Evolutionary conservation across 495 filamentous ascomycete species (phyloP).

Genomic region (Amniculicola lignicola): DNA sequence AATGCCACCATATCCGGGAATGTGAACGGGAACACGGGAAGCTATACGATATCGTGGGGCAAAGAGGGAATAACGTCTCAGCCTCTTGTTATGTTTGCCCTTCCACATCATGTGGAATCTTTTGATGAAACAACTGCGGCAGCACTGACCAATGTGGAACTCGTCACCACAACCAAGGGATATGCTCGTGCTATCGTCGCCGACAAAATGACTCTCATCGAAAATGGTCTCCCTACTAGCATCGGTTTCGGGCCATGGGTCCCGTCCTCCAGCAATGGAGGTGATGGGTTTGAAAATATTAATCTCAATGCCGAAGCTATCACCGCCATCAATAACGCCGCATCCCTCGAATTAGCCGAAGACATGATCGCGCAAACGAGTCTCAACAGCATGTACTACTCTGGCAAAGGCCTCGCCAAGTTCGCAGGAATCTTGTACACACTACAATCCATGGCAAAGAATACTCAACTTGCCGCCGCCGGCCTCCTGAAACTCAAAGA

Average conservation of each 20-base stretch:
- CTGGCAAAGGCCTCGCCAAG: constrained; percentile 88
- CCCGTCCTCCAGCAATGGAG: constrained; percentile 36
- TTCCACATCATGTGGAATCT: constrained; percentile 79
- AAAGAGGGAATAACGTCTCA: constrained; percentile 60
- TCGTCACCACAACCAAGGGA: constrained; percentile 87
- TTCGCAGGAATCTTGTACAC: constrained; percentile 73
- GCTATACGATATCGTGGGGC: constrained; percentile 68
- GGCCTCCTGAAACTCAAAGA: constrained; percentile 67
- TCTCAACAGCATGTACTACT: constrained; percentile 90
- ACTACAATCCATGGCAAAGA: constrained; percentile 61
- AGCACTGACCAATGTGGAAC: constrained; percentile 55
- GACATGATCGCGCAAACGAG: constrained; percentile 68
- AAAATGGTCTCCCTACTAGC: constrained; percentile 64
- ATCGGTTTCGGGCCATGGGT: constrained; percentile 79
- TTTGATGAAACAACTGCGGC: constrained; percentile 67
- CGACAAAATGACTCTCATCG: constrained; percentile 76
- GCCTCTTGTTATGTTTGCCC: constrained; percentile 76
- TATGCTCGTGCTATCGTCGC: constrained; percentile 67
- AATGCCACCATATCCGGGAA: constrained; percentile 61
- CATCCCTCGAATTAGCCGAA: constrained; percentile 65
- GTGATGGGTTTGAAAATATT: constrained; percentile 45
- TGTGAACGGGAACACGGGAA: constrained; percentile 56
- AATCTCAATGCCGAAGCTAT: constrained; percentile 53
- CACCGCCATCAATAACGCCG: constrained; percentile 55
- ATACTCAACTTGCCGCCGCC: constrained; percentile 56